Evolutionary conservation across 768 basidiomycete genomes (phyloP).

Genomic region (Tricholoma terreum): DNA sequence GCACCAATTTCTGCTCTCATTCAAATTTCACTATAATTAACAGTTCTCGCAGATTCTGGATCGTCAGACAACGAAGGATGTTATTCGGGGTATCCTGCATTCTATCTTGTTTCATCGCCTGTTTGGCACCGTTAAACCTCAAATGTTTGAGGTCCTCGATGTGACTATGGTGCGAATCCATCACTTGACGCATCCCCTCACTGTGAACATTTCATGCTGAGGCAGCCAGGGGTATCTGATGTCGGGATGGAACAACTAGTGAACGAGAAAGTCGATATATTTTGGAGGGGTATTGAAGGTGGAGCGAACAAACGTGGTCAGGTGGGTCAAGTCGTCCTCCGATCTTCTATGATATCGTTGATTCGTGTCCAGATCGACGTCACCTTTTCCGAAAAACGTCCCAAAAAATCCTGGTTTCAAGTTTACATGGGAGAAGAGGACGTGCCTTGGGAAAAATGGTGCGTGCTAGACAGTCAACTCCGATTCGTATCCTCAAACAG

Average conservation of each 20-base stretch:
- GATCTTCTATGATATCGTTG: background rate
- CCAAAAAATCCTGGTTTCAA: slow-evolving; percentile 77
- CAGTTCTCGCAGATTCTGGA: slow-evolving; percentile 55
- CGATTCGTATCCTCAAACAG: background rate
- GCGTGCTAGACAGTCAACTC: slow-evolving; percentile 6
- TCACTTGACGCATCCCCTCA: background rate
- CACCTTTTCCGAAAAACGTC: slow-evolving; percentile 73
- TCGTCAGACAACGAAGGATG: slow-evolving; percentile 68
- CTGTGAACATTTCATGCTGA: background rate
- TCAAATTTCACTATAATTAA: slow-evolving; percentile 2
- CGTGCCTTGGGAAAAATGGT: slow-evolving; percentile 89
- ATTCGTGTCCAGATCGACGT: slow-evolving; percentile 52
- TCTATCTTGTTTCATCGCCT: slow-evolving; percentile 80
- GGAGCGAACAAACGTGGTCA: slow-evolving; percentile 64
- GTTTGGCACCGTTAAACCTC: slow-evolving; percentile 76
- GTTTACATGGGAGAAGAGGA: slow-evolving; percentile 75
- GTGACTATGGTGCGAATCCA: slow-evolving; percentile 67
- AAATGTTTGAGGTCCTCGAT: slow-evolving; percentile 76
- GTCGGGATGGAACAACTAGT: slow-evolving; percentile 68
- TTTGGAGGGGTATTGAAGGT: slow-evolving; percentile 76
- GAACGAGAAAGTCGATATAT: slow-evolving; percentile 70
- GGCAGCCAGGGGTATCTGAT: slow-evolving; percentile 78
- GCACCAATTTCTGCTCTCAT: background rate
- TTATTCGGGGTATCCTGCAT: slow-evolving; percentile 74
- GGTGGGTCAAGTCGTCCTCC: slow-evolving; percentile 33